These are phyloP conservation scores for Abrus pulchellus DNA, from an alignment of 306 rosid genomes.

Conservation along the genomic window DNA sequence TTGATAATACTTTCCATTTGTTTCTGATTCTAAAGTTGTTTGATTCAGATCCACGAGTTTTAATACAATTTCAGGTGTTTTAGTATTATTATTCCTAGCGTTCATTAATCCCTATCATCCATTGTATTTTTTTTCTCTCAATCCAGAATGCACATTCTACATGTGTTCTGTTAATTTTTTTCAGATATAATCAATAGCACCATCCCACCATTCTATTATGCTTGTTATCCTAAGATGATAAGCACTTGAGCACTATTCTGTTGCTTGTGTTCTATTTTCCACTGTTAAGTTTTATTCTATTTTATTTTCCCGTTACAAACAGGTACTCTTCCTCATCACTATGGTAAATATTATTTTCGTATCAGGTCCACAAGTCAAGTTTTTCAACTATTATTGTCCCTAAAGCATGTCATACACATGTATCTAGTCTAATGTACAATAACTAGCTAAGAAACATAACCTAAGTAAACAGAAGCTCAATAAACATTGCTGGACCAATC, in stretches of 20 bases:
- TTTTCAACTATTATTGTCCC: constrained; percentile 14
- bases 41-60: background rate
- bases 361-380: background rate
- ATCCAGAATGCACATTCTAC: constrained; percentile 19
- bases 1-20: background rate
- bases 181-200: background rate
- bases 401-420: constrained; percentile 11
- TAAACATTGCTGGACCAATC: constrained; percentile 28
- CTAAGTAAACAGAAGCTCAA: constrained; percentile 42
- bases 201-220: background rate
- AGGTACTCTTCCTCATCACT: background rate
- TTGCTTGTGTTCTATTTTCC: background rate
- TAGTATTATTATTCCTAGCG: background rate
- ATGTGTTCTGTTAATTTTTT: background rate
- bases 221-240: background rate
- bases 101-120: constrained; percentile 1
- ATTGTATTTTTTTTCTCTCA: background rate
- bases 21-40: background rate
- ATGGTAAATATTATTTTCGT: background rate
- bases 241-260: background rate
- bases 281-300: background rate
- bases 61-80: background rate
- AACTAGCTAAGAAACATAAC: constrained; percentile 20
- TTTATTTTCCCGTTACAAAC: background rate
- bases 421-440: constrained; percentile 22